Evolutionary conservation across 1,284 basidiomycete genomes (phyloP), one percentile per base, ranked within the genome.

Genomic region (Pseudozyma tsukubaensis): DNA sequence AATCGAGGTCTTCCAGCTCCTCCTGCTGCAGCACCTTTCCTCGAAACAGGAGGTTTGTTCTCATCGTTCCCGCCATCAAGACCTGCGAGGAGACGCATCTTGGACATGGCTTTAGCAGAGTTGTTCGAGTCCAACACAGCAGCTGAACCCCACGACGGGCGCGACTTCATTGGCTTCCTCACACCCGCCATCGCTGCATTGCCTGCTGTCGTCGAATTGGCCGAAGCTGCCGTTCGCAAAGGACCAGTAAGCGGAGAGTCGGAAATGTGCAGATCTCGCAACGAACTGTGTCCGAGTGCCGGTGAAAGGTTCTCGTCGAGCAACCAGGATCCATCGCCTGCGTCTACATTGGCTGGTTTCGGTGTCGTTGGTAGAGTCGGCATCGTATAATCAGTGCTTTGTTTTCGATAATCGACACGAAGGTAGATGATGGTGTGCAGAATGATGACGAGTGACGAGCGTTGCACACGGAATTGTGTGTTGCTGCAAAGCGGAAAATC

Each of bases 131-230:
- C 72, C 32, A 74, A 59, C 12, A 74, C 62, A 0, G 66, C 59
- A 4, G 72, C 62, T 6, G 72, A 69, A 18, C 66, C 72, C 72
- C 72, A 74, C 1, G 66, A 69, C 12, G 71, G 71, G 11, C 71
- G 71, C 18, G 65, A 47, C 42, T 69, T 68, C 16, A 68, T 73
- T 0, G 71, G 66, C 40, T 61, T 67, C 18, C 53, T 68, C 4
- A 65, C 57, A 0, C 55, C 47, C 12, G 56, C 24, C 5, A 50
- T 43, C 11, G 62, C n/a, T n/a, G n/a, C n/a, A 32, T 48, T 45
- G 10, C 18, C 18, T 4, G 43, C 39, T 6, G 53, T 35, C 2
- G 69, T 7, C 8, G 48, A 47, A 40, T 59, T 56, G 44, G 40
- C 21, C 4, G 69, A 47, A 11, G 62, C 35, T 16, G 59, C 35